phyloP scores from a whole-genome alignment of 495 filamentous ascomycete genomes.

The Hypoxylon perforatum region DNA sequence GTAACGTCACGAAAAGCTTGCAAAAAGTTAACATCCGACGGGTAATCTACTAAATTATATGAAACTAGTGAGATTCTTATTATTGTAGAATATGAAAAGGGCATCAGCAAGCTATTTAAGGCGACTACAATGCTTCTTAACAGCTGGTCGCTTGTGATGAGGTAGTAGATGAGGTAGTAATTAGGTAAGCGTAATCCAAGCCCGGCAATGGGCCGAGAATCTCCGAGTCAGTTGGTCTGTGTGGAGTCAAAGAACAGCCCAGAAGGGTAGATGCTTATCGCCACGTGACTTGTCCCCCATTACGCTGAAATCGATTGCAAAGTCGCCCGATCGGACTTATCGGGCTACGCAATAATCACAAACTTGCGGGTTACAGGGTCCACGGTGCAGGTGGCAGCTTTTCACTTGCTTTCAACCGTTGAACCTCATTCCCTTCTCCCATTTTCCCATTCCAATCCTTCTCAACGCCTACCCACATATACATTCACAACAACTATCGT shows the following conservation, averaged over 20 bases:
- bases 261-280: conserved; percentile 13
- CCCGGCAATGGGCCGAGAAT: conserved; percentile 8
- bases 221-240: conserved; percentile 8
- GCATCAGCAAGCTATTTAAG: too few species aligned
- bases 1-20: too few species aligned
- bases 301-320: not conserved
- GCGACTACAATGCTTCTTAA: too few species aligned
- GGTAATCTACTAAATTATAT: too few species aligned
- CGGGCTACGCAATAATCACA: conserved; percentile 21
- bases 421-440: not conserved
- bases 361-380: conserved; percentile 6
- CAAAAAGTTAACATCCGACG: too few species aligned
- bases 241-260: conserved; percentile 7
- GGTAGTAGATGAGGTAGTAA: not conserved
- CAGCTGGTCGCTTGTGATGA: not conserved
- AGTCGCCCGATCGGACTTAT: conserved; percentile 33
- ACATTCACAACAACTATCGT: conserved; percentile 9
- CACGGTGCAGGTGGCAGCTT: conserved; percentile 10
- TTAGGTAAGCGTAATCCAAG: not conserved
- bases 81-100: too few species aligned
- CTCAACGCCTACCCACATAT: conserved; percentile 17
- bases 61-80: too few species aligned
- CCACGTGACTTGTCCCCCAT: conserved; percentile 37
- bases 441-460: conserved; percentile 25
- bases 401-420: not conserved